Conservation (phyloP, 2,329 filamentous ascomycete genomes). For the Exserohilum rostratum region DNA sequence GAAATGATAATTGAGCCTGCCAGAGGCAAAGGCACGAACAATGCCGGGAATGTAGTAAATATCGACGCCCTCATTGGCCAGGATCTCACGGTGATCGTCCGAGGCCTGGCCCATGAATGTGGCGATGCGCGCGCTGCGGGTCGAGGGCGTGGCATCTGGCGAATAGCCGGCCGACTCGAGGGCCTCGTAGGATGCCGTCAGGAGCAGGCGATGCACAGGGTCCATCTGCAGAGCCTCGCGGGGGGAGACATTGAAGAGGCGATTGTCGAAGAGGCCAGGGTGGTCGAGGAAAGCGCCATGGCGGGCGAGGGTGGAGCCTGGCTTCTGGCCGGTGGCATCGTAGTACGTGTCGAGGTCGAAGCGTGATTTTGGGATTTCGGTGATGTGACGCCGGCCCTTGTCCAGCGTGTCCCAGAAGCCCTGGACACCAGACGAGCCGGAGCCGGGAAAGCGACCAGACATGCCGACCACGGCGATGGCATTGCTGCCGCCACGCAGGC, state of each 20-base stretch:
- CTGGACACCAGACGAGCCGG: not conserved
- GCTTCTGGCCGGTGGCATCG: constrained; percentile 72
- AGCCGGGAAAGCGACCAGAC: not conserved
- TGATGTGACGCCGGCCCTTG: constrained; percentile 76
- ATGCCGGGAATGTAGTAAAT: constrained; percentile 62
- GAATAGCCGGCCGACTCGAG: constrained; percentile 82
- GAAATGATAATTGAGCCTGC: constrained; percentile 52
- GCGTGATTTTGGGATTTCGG: constrained; percentile 70
- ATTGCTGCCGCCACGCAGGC: not conserved
- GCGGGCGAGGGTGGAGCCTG: constrained; percentile 77
- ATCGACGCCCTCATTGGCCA: constrained; percentile 50
- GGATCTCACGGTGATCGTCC: constrained; percentile 76
- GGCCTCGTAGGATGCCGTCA: constrained; percentile 80
- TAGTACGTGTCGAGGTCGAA: constrained; percentile 74
- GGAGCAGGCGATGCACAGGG: constrained; percentile 77
- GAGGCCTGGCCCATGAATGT: constrained; percentile 78
- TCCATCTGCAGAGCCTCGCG: constrained; percentile 80
- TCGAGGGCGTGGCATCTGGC: constrained; percentile 71
- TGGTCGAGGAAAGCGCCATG: constrained; percentile 79
- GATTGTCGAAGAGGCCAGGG: constrained; percentile 77
- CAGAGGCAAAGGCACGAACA: constrained; percentile 58
- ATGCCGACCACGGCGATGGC: not conserved
- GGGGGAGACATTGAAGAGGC: constrained; percentile 87
- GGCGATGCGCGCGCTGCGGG: constrained; percentile 68
- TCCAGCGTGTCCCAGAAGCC: constrained; percentile 74